These are phyloP conservation scores for Elsinoe batatas DNA, from an alignment of 2,329 filamentous ascomycete genomes.

Conservation along the genomic window DNA sequence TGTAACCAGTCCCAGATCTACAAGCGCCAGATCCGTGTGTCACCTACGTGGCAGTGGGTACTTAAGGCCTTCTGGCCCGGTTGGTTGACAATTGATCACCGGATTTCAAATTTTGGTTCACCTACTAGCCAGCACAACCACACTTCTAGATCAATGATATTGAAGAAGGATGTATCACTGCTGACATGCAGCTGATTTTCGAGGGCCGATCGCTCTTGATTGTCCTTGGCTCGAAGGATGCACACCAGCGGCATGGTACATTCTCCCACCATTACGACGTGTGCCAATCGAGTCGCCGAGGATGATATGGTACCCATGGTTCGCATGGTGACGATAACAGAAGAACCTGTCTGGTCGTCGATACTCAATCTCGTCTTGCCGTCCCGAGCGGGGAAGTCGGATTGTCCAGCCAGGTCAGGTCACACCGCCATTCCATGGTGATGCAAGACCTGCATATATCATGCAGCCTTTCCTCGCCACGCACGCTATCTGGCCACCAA, in stretches of 20 bases:
- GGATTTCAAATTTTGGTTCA: not conserved
- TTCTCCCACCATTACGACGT: too few species aligned
- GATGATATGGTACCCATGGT: too few species aligned
- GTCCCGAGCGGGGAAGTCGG: not conserved
- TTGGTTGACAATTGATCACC: not conserved
- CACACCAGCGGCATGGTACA: too few species aligned
- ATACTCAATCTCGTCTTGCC: not conserved
- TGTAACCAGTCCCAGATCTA: not conserved
- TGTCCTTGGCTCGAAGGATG: too few species aligned
- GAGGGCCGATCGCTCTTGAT: too few species aligned
- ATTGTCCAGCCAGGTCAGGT: not conserved
- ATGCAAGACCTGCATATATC: not conserved
- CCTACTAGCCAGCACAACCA: not conserved
- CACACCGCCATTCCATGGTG: not conserved
- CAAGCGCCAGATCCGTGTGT: slow-evolving; percentile 3
- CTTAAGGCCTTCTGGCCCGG: not conserved
- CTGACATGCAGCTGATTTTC: too few species aligned
- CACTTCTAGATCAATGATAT: too few species aligned
- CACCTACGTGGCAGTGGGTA: slow-evolving; percentile 6
- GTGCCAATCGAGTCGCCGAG: too few species aligned
- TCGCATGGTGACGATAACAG: too few species aligned
- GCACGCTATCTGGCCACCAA: too few species aligned
- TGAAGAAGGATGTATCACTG: too few species aligned
- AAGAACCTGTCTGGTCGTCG: not conserved
- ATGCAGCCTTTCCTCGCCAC: not conserved